Evolutionary conservation across 1,284 basidiomycete species (phyloP).

Genomic region (Meira miltonrushii): DNA sequence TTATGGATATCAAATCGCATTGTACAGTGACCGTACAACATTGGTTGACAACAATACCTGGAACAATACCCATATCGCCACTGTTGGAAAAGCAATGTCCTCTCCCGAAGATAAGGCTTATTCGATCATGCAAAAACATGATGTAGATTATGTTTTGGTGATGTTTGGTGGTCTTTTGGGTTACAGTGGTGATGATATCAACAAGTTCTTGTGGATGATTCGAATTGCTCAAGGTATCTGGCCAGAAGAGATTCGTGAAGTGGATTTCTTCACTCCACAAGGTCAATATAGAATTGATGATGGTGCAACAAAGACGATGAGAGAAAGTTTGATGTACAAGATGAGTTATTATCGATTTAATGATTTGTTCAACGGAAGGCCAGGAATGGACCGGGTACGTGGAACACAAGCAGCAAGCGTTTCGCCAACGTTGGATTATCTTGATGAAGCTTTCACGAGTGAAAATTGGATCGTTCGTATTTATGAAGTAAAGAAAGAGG

Average conservation of each 20-base stretch:
- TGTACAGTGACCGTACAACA: conserved; percentile 95
- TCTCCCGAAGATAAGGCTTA: conserved; percentile 90
- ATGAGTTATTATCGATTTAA: conserved; percentile 52
- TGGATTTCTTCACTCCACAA: conserved; percentile 84
- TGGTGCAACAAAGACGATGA: conserved; percentile 81
- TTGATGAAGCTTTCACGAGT: conserved; percentile 51
- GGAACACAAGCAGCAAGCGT: conserved; percentile 28
- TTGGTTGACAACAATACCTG: conserved; percentile 99
- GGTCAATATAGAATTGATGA: conserved; percentile 95
- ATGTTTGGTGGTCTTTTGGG: conserved; percentile 96
- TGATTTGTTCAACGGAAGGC: conserved; percentile 54
- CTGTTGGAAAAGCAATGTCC: conserved; percentile 69
- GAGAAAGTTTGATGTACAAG: conserved; percentile 76
- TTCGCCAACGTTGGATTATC: conserved; percentile 38
- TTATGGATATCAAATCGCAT: conserved; percentile 98
- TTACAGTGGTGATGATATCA: conserved; percentile 98
- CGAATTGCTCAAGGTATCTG: conserved; percentile 96
- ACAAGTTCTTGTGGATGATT: conserved; percentile 86
- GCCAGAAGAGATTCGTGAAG: conserved; percentile 95
- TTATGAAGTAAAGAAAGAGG: conserved; percentile 92
- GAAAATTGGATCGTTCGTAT: conserved; percentile 65
- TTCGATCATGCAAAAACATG: conserved; percentile 92
- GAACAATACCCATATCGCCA: conserved; percentile 73
- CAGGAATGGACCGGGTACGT: conserved; percentile 44
- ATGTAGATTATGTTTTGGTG: conserved; percentile 94